These are phyloP conservation scores for Neoscytalidium dimidiatum DNA, from an alignment of 2,329 filamentous ascomycete species.

Conservation along the genomic window DNA sequence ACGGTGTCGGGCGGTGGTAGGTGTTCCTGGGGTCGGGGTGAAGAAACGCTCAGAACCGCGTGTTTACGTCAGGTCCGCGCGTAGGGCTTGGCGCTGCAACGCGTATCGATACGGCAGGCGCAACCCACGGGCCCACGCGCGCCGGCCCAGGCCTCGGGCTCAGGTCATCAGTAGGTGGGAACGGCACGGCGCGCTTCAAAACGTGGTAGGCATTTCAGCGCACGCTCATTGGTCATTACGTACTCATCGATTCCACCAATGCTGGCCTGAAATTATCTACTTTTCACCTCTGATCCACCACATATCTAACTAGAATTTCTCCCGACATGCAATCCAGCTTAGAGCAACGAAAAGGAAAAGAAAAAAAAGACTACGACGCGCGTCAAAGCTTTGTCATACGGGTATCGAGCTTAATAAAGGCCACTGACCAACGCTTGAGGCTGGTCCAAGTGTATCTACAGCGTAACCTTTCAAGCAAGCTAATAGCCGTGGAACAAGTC, in stretches of 20 bases:
- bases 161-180: background rate
- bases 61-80: background rate
- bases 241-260: constrained; percentile 4
- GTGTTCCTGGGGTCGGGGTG: background rate
- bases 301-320: background rate
- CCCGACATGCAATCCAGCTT: background rate
- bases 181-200: background rate
- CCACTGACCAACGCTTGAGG: background rate
- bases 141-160: background rate
- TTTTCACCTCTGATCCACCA: background rate
- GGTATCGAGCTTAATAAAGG: constrained; percentile 9
- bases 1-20: background rate
- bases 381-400: background rate
- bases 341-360: background rate
- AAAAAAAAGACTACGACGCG: background rate
- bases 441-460: constrained; percentile 9
- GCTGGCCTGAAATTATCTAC: constrained; percentile 1
- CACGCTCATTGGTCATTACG: background rate
- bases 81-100: background rate
- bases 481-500: background rate
- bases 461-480: background rate
- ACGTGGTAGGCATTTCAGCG: background rate
- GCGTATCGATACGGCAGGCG: background rate
- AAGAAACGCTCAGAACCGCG: constrained; percentile 4
- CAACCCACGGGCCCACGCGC: background rate